Conservation (phyloP, 139 green algal species). For the Picochlorum sp. region DNA sequence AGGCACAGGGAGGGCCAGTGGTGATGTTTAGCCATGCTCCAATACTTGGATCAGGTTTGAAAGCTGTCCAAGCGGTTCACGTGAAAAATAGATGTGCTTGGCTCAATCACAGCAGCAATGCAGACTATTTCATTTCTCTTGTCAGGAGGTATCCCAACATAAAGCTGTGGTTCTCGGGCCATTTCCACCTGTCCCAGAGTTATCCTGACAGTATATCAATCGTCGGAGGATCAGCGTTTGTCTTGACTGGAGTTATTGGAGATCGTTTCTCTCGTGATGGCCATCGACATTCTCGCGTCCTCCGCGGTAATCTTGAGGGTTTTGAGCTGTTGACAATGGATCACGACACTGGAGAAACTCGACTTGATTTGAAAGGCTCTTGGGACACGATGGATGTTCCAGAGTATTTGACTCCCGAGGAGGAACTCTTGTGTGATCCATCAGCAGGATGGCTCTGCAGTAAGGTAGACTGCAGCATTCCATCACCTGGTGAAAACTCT, state of each 20-base stretch:
- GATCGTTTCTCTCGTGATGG: constrained; percentile 63
- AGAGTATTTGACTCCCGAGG: constrained; percentile 30
- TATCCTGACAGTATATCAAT: constrained; percentile 55
- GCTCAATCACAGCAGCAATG: constrained; percentile 46
- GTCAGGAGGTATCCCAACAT: constrained; percentile 52
- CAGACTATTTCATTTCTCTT: constrained; percentile 52
- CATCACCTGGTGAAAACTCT: not conserved
- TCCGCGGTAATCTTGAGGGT: constrained; percentile 32
- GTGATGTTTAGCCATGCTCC: constrained; percentile 70
- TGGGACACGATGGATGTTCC: constrained; percentile 34
- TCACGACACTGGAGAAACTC: constrained; percentile 41
- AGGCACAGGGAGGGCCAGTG: constrained; percentile 34
- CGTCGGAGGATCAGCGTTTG: constrained; percentile 56
- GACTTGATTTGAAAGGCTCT: constrained; percentile 47
- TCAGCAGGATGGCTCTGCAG: constrained; percentile 51
- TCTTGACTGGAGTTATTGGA: constrained; percentile 76
- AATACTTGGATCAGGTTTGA: constrained; percentile 64
- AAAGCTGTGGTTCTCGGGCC: constrained; percentile 58
- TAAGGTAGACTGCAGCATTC: constrained; percentile 30
- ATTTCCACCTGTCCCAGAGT: constrained; percentile 75
- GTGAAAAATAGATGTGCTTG: constrained; percentile 76
- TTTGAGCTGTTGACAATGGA: constrained; percentile 66
- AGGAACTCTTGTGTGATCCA: constrained; percentile 59
- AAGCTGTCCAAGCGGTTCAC: constrained; percentile 65
- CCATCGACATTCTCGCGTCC: constrained; percentile 28